phyloP scores from a whole-genome alignment of 2,329 filamentous ascomycete species.

The Diaporthe capsici region DNA sequence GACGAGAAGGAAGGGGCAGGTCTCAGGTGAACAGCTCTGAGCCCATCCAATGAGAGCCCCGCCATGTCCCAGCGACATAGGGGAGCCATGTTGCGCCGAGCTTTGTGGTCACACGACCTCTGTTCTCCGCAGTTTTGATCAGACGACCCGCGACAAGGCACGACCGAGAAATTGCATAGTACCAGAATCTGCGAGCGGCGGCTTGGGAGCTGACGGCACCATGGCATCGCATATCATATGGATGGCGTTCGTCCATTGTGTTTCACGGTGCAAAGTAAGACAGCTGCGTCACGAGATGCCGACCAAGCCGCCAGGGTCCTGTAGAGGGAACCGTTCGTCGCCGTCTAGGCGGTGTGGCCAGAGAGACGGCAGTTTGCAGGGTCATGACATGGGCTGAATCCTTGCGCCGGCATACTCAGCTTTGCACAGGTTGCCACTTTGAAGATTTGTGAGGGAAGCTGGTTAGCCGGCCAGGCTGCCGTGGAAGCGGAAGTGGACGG shows the following conservation, averaged over 20 bases:
- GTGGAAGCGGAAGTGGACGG: slow-evolving; percentile 3
- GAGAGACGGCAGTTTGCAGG: not conserved
- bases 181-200: slow-evolving; percentile 9
- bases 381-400: not conserved
- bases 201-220: slow-evolving; percentile 15
- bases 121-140: slow-evolving; percentile 39
- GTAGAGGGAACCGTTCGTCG: slow-evolving; percentile 20
- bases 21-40: slow-evolving; percentile 2
- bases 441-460: not conserved
- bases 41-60: slow-evolving; percentile 1
- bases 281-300: slow-evolving; percentile 23
- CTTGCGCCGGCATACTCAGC: slow-evolving; percentile 1
- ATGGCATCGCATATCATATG: not conserved
- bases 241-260: not conserved
- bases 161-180: slow-evolving; percentile 3
- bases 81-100: slow-evolving; percentile 24
- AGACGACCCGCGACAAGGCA: slow-evolving; percentile 37
- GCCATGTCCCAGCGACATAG: slow-evolving; percentile 3
- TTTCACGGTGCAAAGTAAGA: slow-evolving; percentile 24
- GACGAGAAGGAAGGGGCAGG: slow-evolving; percentile 18
- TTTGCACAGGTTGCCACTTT: slow-evolving; percentile 12
- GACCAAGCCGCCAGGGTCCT: slow-evolving; percentile 20
- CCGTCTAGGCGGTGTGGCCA: slow-evolving; percentile 5
- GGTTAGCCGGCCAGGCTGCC: slow-evolving; percentile 1
- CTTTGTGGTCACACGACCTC: slow-evolving; percentile 41